Base-by-base conservation (phyloP, 371 early-diverging fungal species). In the Saksenaea oblongispora region DNA sequence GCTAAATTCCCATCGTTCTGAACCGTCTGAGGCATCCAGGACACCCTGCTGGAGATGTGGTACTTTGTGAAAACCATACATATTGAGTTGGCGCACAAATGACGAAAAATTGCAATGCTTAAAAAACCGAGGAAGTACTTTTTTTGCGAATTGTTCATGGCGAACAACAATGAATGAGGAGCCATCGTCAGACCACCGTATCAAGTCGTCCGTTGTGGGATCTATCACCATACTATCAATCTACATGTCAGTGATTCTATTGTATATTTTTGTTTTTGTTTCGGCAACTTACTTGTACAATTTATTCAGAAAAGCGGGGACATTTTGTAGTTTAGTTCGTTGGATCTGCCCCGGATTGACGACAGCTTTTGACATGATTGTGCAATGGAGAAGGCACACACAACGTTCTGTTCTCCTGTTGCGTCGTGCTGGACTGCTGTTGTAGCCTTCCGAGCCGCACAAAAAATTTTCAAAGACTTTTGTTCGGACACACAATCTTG, bases 31-130 rank as follows among this genome's bases (percentile, higher is more conserved):
- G 1, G 83, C 80, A 55, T 83, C 82, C 11, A 92, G 75, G 2
- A 89, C 89, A 10, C 93, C 93, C 58, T 90, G 89, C 63, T 91
- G 88, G 35, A 93, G 75, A 71, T 92, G 92, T 0, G 92, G 91
- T 9, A 92, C 85, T 61, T 95, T 95, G 64, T 90, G 87, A 59
- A 89, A 91, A 14, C 92, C 95, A 65, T 94, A 93, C 92, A 95
- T 95, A 67, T 98, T 98, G 11, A 98, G 84, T 73, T 97, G 98
- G 11, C 97, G 85, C 9, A 97, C 96, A 89, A 97, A 98, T 10
- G 91, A 91, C 22, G 93, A 90, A 65, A 95, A 93, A 71, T 97
- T 97, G 74, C 86, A 89, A 78, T 97, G 97, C 73, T 97, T 97
- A 71, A 96, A 97, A 68, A 88, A 91, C 13, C 87, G 87, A 57